Percentiles rank a stretch among this genome's conserved stretches.
These are phyloP conservation scores for Vickermania ingenoplastis DNA, from an alignment of 208 protist species.

Conservation along the genomic window DNA sequence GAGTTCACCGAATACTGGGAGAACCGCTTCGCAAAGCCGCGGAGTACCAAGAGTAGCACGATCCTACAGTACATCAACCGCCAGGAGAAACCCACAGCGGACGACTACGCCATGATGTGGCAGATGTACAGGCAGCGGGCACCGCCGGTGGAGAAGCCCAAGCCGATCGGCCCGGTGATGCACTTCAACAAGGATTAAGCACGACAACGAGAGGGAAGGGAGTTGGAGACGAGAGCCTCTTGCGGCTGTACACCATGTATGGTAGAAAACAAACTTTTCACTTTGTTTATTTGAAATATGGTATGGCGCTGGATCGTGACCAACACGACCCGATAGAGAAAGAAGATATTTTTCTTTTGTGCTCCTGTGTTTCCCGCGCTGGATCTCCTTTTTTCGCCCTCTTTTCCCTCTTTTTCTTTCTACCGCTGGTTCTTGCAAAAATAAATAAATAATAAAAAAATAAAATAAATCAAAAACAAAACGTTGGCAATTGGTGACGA, in stretches of 20 bases:
- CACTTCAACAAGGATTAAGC: constrained; percentile 11
- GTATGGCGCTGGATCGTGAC: too few species aligned
- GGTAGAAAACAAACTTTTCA: too few species aligned
- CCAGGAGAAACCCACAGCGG: not conserved
- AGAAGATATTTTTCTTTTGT: too few species aligned
- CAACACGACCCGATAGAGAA: too few species aligned
- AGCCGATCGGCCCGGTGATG: constrained; percentile 5
- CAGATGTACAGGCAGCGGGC: constrained; percentile 32
- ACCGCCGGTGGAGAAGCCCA: constrained; percentile 2
- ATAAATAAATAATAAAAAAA: too few species aligned
- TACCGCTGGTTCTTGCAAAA: not conserved
- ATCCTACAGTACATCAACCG: not conserved
- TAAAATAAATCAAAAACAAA: too few species aligned
- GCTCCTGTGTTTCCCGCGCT: too few species aligned
- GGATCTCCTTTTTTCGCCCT: too few species aligned
- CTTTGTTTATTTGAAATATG: too few species aligned
- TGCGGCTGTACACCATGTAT: not conserved
- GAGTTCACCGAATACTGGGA: not conserved
- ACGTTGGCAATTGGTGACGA: too few species aligned
- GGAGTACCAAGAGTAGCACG: not conserved
- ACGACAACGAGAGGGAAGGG: not conserved
- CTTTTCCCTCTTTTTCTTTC: constrained; percentile 2
- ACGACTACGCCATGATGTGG: constrained; percentile 31
- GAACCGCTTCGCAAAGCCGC: not conserved
- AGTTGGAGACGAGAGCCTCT: not conserved